Evolutionary conservation across 208 protist genomes (phyloP), one percentile per base, ranked within the genome.

Genomic region (Acanthamoeba healyi): DNA sequence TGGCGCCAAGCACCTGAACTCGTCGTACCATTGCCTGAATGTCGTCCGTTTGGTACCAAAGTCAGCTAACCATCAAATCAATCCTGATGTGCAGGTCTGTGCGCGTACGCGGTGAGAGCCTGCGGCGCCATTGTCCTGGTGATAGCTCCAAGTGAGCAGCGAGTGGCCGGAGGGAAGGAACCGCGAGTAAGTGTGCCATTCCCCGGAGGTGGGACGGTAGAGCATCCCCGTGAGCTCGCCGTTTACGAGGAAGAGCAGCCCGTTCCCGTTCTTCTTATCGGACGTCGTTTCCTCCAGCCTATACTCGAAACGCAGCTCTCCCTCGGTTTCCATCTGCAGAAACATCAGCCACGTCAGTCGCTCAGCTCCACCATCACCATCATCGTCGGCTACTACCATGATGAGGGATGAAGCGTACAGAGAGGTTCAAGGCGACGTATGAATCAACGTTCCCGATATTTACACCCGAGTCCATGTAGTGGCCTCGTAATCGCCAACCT

Each of bases 401-500:
- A n/a, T n/a, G n/a, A n/a, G n/a, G n/a, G n/a, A n/a, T n/a, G n/a
- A n/a, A 22, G 9, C 34, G 49, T 87, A 87, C 79, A 15, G 42
- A 34, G 34, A 89, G 29, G 22, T 65, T 40, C 29, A 89, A 46
- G 7, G 49, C 2, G 46, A 67, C 56, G 32, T 42, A 65, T 0
- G 82, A 61, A 17, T 89, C 82, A 12, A 89, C 56, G n/a, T 40
- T 17, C 15, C 56, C 56, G 10, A 36, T 44, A n/a, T 89, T 89
- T 24, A 89, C 36, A 14, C 82, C 82, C 6, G 82, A 89, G 49
- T 89, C 82, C 82, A 89, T 89, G 36, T 65, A 63, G 56, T 89
- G 10, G 19, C 82, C 82, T 3, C 82, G 82, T 46, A 58, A 89
- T 15, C 82, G 82, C 82, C 82, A 89, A 24, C 82, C 82, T 1